Evolutionary conservation across 306 rosid genomes (phyloP).

Genomic region (Macrotyloma uniflorum): DNA sequence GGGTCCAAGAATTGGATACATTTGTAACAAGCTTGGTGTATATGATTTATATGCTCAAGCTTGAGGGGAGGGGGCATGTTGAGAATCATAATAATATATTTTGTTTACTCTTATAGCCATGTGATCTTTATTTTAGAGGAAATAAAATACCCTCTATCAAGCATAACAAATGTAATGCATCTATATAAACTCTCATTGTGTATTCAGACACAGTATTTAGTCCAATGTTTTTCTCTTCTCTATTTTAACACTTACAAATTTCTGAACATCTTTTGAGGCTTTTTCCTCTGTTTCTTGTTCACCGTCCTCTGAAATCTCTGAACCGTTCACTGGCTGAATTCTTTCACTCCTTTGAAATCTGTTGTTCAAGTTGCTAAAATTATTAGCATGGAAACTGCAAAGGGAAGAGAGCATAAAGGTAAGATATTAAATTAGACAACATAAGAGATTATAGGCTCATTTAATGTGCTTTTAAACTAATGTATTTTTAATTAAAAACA

Average conservation of each 20-base stretch:
- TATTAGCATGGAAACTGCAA: not conserved
- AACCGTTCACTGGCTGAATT: not conserved
- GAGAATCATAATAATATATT: too few species aligned
- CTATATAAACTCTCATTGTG: too few species aligned
- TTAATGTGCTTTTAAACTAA: not conserved
- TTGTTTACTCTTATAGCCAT: too few species aligned
- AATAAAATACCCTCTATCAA: too few species aligned
- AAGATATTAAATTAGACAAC: not conserved
- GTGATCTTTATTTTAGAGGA: too few species aligned
- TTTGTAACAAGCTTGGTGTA: too few species aligned
- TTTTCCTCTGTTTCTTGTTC: not conserved
- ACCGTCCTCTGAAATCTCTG: not conserved
- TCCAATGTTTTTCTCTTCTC: too few species aligned
- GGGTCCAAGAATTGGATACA: too few species aligned
- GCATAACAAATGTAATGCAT: too few species aligned
- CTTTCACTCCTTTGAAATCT: constrained; percentile 50
- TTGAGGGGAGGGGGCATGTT: too few species aligned
- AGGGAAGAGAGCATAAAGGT: not conserved
- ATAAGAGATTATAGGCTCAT: not conserved
- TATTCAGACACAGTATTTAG: too few species aligned
- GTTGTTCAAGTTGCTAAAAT: constrained; percentile 35
- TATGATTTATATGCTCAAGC: too few species aligned
- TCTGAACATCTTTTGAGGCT: not conserved
- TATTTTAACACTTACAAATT: not conserved
- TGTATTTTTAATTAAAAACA: not conserved